Base-by-base conservation (phyloP, 2,329 filamentous ascomycete species). In the Ramularia collo-cygni region DNA sequence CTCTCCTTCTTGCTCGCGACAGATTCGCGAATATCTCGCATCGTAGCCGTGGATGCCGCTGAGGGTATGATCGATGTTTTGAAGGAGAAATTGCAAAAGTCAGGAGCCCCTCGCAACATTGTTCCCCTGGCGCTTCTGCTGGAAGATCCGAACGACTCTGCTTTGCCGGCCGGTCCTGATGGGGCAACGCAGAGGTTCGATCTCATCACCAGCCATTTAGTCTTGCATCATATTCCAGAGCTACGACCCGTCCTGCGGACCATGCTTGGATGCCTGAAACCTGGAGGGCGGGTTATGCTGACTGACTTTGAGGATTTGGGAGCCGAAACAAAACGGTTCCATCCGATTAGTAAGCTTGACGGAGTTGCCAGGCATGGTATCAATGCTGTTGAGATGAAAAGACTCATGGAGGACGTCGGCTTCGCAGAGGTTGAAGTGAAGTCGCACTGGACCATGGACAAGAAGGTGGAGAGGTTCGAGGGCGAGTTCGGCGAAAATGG, bases 231-330 rank as follows among this genome's bases (percentile, higher is more conserved):
- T 27, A 55, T 55, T 19, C 49, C 49, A 0, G 49, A 54, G 16
- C 37, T 55, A 7, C 33, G 33, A 10, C 28, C 47, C 5, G 51
- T 55, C 8, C 36, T 55, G 27, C 18, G 43, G 37, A 55, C 52
- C 3, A 53, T 55, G 47, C 35, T 48, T 33, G 43, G 40, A 8
- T 55, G 52, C 36, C 38, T 55, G 13, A 39, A 38, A n/a, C 37
- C 42, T 3, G 51, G 44, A 1, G 52, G 51, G 6, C 41, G 38
- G 16, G 30, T 52, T 8, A 55, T 54, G 51, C 42, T 54, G 24
- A 55, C 53, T 9, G 53, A 55, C 28, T 55, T 55, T 35, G 46
- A 55, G 26, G 50, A 55, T 14, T 51, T 53, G 31, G 51, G 50
- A 3, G 43, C 51, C 8, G 46, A 55, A 32, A 48, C 53, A 8